Conservation (phyloP, 768 basidiomycete species). For the Lactarius deliciosus region DNA sequence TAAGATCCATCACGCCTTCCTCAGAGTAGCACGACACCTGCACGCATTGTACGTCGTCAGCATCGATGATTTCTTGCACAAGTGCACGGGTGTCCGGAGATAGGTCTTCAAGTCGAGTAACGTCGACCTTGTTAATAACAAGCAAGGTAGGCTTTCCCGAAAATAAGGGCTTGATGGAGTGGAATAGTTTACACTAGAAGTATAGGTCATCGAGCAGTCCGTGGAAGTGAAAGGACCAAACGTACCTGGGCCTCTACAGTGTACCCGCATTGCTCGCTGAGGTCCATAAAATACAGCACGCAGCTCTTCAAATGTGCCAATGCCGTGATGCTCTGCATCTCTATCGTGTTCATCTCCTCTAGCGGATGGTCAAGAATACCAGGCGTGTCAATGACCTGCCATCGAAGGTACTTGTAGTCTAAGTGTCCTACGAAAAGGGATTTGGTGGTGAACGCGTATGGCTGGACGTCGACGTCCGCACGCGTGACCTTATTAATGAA, state of each 20-base stretch:
- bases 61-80: slow-evolving; percentile 83
- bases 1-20: slow-evolving; percentile 96
- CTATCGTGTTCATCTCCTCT: slow-evolving; percentile 99
- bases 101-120: slow-evolving; percentile 85
- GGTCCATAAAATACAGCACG: slow-evolving; percentile 97
- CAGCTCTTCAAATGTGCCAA: slow-evolving; percentile 94
- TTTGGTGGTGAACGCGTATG: slow-evolving; percentile 99
- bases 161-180: slow-evolving; percentile 98
- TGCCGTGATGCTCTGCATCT: slow-evolving; percentile 99
- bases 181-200: slow-evolving; percentile 91
- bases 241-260: slow-evolving; percentile 91
- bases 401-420: slow-evolving; percentile 98
- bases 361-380: slow-evolving; percentile 97
- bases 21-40: slow-evolving; percentile 95
- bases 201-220: slow-evolving; percentile 11
- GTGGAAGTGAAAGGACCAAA: background rate
- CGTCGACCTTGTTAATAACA: slow-evolving; percentile 98
- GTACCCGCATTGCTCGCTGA: slow-evolving; percentile 98
- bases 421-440: slow-evolving; percentile 97
- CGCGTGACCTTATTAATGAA: slow-evolving; percentile 99
- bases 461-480: slow-evolving; percentile 98
- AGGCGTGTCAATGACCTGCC: slow-evolving; percentile 99
- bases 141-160: slow-evolving; percentile 88
- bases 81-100: slow-evolving; percentile 69
- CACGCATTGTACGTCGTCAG: slow-evolving; percentile 68